Percentiles rank a stretch among this genome's conserved stretches.
Evolutionary conservation across 257 asterid species (phyloP).

Genomic region (Nicotiana benthamiana): DNA sequence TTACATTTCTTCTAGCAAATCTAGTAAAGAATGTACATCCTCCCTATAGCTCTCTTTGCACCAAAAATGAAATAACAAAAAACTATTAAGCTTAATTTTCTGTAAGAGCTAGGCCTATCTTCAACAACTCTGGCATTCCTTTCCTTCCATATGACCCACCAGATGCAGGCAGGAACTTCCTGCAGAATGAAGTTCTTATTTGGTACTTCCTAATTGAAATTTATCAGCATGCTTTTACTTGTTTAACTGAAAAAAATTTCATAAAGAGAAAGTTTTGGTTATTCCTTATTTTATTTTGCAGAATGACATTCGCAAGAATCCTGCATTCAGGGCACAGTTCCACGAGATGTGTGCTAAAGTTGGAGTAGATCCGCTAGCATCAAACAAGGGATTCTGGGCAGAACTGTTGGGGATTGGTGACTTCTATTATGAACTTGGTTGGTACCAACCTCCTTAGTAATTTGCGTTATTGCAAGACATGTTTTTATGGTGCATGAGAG

Average conservation of each 20-base stretch:
- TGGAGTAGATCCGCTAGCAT: slow-evolving; percentile 98
- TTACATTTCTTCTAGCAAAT: no score
- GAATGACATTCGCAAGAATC: slow-evolving; percentile 97
- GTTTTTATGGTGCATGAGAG: not conserved
- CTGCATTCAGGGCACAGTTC: slow-evolving; percentile 89
- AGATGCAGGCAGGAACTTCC: no score
- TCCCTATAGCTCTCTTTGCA: no score
- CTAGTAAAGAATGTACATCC: no score
- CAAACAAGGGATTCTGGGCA: slow-evolving; percentile 99
- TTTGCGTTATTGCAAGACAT: not conserved
- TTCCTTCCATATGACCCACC: no score
- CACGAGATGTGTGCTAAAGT: slow-evolving; percentile 99
- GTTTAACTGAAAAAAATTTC: not conserved
- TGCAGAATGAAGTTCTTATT: not conserved
- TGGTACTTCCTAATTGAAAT: not conserved
- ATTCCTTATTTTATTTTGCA: slow-evolving; percentile 22
- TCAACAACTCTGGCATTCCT: no score
- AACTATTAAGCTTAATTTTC: no score
- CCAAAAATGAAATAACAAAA: no score
- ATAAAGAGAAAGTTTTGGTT: not conserved
- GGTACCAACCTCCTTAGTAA: slow-evolving; percentile 24
- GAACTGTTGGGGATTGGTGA: slow-evolving; percentile 95
- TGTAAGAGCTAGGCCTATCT: no score
- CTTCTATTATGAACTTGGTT: slow-evolving; percentile 97
- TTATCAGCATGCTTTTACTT: not conserved